Evolutionary conservation across 2,329 filamentous ascomycete genomes (phyloP).

Genomic region (Diaporthe longicolla): DNA sequence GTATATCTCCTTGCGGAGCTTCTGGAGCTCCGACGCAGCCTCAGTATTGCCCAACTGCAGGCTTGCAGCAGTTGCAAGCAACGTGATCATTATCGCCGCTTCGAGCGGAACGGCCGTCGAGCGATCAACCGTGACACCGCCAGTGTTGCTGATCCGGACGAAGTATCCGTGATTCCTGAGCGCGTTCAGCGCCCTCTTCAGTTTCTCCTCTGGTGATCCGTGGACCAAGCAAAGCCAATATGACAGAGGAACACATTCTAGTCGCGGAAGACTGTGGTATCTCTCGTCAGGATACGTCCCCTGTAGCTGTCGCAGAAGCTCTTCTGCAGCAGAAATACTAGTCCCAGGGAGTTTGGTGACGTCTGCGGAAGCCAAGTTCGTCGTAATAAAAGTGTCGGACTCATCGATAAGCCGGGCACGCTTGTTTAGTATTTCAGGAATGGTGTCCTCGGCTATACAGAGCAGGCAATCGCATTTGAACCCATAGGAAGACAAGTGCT

Average conservation of each 20-base stretch:
- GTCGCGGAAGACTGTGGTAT: slow-evolving; percentile 11
- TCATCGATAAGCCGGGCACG: slow-evolving; percentile 45
- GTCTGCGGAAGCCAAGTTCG: neutral
- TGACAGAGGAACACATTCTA: neutral
- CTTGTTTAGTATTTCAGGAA: slow-evolving; percentile 44
- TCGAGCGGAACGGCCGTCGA: neutral
- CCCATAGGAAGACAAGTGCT: slow-evolving; percentile 41
- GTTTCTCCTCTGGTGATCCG: neutral
- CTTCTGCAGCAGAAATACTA: neutral
- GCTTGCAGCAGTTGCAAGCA: neutral
- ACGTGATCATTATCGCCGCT: neutral
- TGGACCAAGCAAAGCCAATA: neutral
- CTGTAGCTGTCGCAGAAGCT: neutral
- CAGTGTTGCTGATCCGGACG: neutral
- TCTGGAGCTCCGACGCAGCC: neutral
- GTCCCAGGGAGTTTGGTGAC: too few relatives aligned
- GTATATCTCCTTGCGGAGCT: slow-evolving; percentile 16
- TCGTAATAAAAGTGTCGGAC: slow-evolving; percentile 42
- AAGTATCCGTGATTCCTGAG: slow-evolving; percentile 1
- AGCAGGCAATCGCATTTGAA: slow-evolving; percentile 58
- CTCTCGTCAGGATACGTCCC: slow-evolving; percentile 2
- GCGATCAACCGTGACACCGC: slow-evolving; percentile 17
- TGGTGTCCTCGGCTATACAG: slow-evolving; percentile 52
- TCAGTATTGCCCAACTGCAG: neutral
- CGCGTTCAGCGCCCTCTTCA: neutral